Conservation (phyloP, 1,284 basidiomycete genomes). For the Ganoderma resinaceum region DNA sequence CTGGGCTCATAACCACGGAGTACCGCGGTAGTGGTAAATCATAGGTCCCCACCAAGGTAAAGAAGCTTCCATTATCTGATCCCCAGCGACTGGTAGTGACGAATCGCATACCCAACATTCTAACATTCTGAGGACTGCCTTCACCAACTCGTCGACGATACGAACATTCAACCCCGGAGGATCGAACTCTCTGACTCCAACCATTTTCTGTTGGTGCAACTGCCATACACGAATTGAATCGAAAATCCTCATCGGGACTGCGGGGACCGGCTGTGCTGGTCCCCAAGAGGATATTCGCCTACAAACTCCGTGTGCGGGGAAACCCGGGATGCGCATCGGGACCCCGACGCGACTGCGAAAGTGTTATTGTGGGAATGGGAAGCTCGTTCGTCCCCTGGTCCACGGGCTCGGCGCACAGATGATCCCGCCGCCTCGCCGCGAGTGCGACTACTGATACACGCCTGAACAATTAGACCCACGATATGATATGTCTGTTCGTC, state of each 20-base stretch:
- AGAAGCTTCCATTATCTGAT: neutral
- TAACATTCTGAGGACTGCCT: too few species aligned
- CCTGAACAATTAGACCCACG: neutral
- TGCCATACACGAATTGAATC: neutral
- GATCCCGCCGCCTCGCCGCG: neutral
- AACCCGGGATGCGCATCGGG: neutral
- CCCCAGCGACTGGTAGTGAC: neutral
- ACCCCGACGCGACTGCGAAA: neutral
- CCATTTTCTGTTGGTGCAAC: neutral
- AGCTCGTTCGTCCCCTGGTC: neutral
- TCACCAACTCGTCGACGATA: too few species aligned
- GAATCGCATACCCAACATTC: too few species aligned
- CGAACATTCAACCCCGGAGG: neutral
- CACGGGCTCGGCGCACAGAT: neutral
- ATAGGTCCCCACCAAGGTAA: neutral
- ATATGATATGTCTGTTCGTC: neutral
- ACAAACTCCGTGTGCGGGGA: neutral
- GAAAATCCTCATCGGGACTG: neutral
- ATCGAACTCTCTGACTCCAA: neutral
- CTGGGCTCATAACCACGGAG: neutral
- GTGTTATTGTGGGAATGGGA: neutral
- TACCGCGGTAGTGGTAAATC: neutral
- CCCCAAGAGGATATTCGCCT: neutral
- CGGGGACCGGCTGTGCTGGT: neutral
- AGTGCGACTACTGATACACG: neutral